Evolutionary conservation across 2,329 filamentous ascomycete species (phyloP), one percentile per base, ranked within the genome.

Genomic region (Xylaria sp.): DNA sequence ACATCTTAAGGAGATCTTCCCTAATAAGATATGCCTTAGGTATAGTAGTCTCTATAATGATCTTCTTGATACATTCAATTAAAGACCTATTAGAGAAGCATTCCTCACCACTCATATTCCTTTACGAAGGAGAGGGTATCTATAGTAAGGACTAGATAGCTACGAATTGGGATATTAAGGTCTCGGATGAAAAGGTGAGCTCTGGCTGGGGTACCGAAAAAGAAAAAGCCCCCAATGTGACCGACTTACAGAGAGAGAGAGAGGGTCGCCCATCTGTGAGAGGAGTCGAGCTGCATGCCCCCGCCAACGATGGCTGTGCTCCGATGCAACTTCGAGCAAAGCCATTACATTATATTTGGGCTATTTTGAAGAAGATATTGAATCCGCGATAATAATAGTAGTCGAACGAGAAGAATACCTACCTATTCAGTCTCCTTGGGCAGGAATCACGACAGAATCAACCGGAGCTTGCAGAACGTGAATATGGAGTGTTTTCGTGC

Each of bases 1-100:
- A 77, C 73, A 77, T 78, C 74, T 77, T 78, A 78, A 75, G 75
- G 68, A 72, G 73, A 76, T 75, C 74, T 70, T 69, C 58, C 54
- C 69, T 47, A 59, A 53, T 44, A 51, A 25, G 44, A 53, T 60
- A 23, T 18, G 32, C 16, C 10, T 5, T 35, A 35, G 18, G 35
- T 59, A 65, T 65, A 65, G 44, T 32, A 65, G 13, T 2, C 51
- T 27, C 51, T 50, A 62, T 62, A 69, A 59, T 35, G 27, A 62
- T 50, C 35, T 47, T 50, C 21, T 27, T 32, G 32, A 29, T 48
- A 51, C 54, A 42, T 12, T 44, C 23, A 18, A 44, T 51, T 5
- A 18, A n/a, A 62, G 18, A 54, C 42, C 18, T 62, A 59, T 65
- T 18, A 48, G 44, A 48, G 18, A 21, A 21, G 37, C 61, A 68